phyloP scores from a whole-genome alignment of 2,329 filamentous ascomycete species.

The Fusarium haematococcum region DNA sequence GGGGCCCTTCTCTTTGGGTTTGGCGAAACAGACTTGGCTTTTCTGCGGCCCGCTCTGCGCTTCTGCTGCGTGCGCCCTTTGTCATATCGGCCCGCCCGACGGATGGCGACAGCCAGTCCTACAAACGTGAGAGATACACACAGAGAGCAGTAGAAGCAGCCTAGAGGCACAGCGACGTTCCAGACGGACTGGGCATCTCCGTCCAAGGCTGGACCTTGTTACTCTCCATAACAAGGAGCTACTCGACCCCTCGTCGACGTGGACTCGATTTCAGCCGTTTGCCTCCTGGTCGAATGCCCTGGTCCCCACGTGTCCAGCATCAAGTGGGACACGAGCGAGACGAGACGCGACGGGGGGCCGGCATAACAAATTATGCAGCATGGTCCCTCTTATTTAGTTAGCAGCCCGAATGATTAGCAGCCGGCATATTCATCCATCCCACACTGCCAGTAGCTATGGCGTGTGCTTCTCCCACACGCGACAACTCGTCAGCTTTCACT shows the following conservation, averaged over 20 bases:
- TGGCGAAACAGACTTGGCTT: slow-evolving; percentile 17
- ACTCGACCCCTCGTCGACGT: slow-evolving; percentile 1
- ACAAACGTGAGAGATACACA: background rate
- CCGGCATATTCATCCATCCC: slow-evolving; percentile 1
- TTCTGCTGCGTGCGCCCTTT: slow-evolving; percentile 12
- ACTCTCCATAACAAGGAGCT: background rate
- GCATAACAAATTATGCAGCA: slow-evolving; percentile 26
- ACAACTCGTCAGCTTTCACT: background rate
- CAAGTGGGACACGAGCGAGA: slow-evolving; percentile 24
- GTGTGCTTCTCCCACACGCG: slow-evolving; percentile 5
- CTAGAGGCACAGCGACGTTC: background rate
- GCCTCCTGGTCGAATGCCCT: background rate
- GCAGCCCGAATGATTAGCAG: background rate
- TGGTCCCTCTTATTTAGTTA: slow-evolving; percentile 16
- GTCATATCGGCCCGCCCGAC: slow-evolving; percentile 1
- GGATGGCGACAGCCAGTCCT: background rate
- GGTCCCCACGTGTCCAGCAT: slow-evolving; percentile 34
- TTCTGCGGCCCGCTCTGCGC: slow-evolving; percentile 19
- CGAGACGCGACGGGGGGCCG: background rate
- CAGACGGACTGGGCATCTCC: background rate
- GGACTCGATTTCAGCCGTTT: slow-evolving; percentile 2
- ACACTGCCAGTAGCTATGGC: background rate
- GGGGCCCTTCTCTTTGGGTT: background rate
- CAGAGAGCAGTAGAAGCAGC: background rate
- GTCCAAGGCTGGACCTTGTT: background rate